Percentiles rank a stretch among this genome's conserved stretches.
These are phyloP conservation scores for Fusarium torulosum DNA, from an alignment of 2,329 filamentous ascomycete species.

Conservation along the genomic window DNA sequence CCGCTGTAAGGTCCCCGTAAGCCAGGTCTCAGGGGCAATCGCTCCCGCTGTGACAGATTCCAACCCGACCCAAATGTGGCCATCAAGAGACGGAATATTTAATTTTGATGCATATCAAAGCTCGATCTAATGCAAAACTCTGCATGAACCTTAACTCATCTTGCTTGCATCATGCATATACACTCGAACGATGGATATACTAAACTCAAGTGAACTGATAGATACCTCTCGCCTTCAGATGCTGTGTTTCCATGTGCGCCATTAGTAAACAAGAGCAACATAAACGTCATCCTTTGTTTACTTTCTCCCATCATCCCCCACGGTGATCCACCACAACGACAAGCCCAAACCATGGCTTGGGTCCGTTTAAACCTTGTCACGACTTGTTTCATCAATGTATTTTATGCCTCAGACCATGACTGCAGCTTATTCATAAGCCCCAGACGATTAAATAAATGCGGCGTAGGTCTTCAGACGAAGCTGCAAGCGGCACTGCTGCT, in stretches of 20 bases:
- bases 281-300: constrained; percentile 46
- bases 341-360: constrained; percentile 25
- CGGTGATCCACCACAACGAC: constrained; percentile 35
- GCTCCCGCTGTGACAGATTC: constrained; percentile 35
- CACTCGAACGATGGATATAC: constrained; percentile 1
- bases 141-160: constrained; percentile 36
- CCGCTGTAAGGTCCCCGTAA: constrained; percentile 28
- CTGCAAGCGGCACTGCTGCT: constrained; percentile 31
- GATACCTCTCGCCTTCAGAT: not conserved
- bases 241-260: constrained; percentile 26
- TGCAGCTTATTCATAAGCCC: constrained; percentile 24
- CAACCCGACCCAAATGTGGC: constrained; percentile 28
- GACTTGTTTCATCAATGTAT: constrained; percentile 15
- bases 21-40: constrained; percentile 23
- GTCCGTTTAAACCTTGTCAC: constrained; percentile 32
- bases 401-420: constrained; percentile 22
- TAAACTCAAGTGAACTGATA: constrained; percentile 6
- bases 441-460: constrained; percentile 25
- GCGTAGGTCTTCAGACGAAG: constrained; percentile 19
- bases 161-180: constrained; percentile 30
- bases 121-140: constrained; percentile 32
- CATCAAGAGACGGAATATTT: constrained; percentile 7
- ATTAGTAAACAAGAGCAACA: constrained; percentile 38
- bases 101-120: constrained; percentile 29
- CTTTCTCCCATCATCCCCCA: constrained; percentile 33